Percentiles rank a stretch among this genome's conserved stretches.
Conservation (phyloP, 768 basidiomycete species). For the Hortiboletus campestris region DNA sequence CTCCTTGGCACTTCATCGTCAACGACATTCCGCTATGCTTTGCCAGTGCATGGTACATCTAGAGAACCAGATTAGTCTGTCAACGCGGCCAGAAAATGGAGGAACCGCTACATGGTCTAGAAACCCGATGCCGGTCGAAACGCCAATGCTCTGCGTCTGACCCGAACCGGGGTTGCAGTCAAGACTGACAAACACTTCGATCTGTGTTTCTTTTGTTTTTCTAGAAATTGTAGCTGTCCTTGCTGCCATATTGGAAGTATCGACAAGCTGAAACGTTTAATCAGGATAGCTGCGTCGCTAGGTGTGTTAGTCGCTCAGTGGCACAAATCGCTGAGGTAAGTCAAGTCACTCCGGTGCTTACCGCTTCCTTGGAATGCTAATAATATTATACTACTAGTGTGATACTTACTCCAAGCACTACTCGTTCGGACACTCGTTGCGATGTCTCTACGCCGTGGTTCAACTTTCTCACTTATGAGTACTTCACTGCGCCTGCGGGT, state of each 20-base stretch:
- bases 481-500: conserved; percentile 18
- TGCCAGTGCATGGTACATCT: conserved; percentile 99
- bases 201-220: conserved; percentile 89
- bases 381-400: too few relatives aligned
- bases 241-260: conserved; percentile 34
- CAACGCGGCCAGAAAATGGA: neutral
- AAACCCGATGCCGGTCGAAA: conserved; percentile 97
- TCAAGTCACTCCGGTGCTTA: too few relatives aligned
- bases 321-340: conserved; percentile 12
- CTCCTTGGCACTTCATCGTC: conserved; percentile 87
- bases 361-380: too few relatives aligned
- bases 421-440: neutral
- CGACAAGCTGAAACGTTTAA: too few relatives aligned
- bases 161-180: conserved; percentile 70
- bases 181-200: conserved; percentile 77
- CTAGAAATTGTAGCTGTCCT: conserved; percentile 71
- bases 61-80: conserved; percentile 1
- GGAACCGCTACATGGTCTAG: conserved; percentile 80
- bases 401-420: neutral
- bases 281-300: too few relatives aligned
- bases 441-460: conserved; percentile 15
- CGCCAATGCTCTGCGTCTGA: conserved; percentile 69
- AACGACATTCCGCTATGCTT: conserved; percentile 96
- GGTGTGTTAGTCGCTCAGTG: too few relatives aligned
- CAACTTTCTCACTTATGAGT: conserved; percentile 18